These are phyloP conservation scores for Ulota crispa DNA, from an alignment of 225 moss, liverwort and hornwort genomes.

Conservation along the genomic window DNA sequence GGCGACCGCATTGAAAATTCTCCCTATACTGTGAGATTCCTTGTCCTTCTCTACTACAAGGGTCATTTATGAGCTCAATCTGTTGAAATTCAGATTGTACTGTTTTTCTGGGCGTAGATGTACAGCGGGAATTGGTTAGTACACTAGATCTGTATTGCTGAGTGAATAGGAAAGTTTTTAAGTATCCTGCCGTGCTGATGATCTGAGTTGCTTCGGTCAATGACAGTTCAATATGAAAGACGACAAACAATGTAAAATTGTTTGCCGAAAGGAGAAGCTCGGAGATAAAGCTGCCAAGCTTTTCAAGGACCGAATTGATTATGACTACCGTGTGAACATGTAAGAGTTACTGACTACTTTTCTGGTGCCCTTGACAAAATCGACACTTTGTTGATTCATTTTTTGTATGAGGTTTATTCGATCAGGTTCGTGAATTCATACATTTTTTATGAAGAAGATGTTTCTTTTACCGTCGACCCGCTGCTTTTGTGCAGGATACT, in stretches of 20 bases:
- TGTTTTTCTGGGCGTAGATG: neutral
- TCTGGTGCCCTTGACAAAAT: neutral
- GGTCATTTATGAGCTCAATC: neutral
- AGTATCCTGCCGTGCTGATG: neutral
- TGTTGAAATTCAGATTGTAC: neutral
- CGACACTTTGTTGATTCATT: neutral
- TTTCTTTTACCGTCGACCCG: neutral
- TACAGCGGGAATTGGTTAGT: neutral
- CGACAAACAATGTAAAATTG: slow-evolving; percentile 52
- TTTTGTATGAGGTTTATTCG: neutral
- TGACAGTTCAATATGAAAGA: slow-evolving; percentile 67
- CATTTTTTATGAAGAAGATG: neutral
- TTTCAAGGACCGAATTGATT: slow-evolving; percentile 81
- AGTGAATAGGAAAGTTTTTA: neutral
- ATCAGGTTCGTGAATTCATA: neutral
- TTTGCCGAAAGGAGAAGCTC: slow-evolving; percentile 56
- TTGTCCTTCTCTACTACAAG: neutral
- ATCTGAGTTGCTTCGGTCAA: neutral
- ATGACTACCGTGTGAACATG: slow-evolving; percentile 85
- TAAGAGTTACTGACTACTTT: slow-evolving; percentile 5
- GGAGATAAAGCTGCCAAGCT: slow-evolving; percentile 53
- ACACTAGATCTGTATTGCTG: neutral
- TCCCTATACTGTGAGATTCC: slow-evolving; percentile 56
- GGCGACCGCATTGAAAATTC: slow-evolving; percentile 96
- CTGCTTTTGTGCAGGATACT: slow-evolving; percentile 56